Percentiles rank a stretch among this genome's conserved stretches.
These are phyloP conservation scores for Penicillium occitanis DNA, from an alignment of 2,329 filamentous ascomycete species.

Conservation along the genomic window DNA sequence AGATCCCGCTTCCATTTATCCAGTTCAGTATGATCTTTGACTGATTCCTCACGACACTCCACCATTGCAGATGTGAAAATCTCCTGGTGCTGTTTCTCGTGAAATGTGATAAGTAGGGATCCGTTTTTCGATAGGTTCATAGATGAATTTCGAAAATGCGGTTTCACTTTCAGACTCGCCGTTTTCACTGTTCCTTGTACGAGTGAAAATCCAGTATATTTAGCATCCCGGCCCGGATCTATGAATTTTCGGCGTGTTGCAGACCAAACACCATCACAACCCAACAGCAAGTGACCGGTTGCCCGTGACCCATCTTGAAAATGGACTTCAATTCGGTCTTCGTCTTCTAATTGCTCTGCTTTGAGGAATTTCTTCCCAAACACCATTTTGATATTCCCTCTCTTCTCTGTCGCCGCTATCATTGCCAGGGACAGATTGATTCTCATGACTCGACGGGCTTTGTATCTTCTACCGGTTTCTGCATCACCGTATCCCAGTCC, in stretches of 20 bases:
- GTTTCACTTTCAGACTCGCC: slow-evolving; percentile 26
- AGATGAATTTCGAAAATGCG: slow-evolving; percentile 41
- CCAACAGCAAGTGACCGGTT: slow-evolving; percentile 39
- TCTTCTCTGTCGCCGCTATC: slow-evolving; percentile 40
- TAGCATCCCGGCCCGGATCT: slow-evolving; percentile 36
- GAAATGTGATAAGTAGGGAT: slow-evolving; percentile 42
- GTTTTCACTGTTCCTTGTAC: slow-evolving; percentile 37
- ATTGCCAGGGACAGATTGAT: slow-evolving; percentile 44
- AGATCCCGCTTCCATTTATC: slow-evolving; percentile 33
- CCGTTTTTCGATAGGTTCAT: slow-evolving; percentile 43
- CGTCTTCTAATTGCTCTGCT: slow-evolving; percentile 26
- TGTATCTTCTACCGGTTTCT: slow-evolving; percentile 31
- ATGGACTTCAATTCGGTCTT: slow-evolving; percentile 13
- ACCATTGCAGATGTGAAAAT: slow-evolving; percentile 45
- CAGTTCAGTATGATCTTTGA: slow-evolving; percentile 27
- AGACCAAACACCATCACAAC: slow-evolving; percentile 46
- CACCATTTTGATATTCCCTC: slow-evolving; percentile 38
- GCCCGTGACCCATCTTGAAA: slow-evolving; percentile 41
- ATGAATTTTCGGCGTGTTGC: slow-evolving; percentile 38
- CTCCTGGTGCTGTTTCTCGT: slow-evolving; percentile 35
- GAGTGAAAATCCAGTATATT: slow-evolving; percentile 45
- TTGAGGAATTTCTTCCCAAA: slow-evolving; percentile 44
- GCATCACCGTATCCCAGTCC: slow-evolving; percentile 36
- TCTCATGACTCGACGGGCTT: slow-evolving; percentile 44
- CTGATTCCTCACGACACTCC: slow-evolving; percentile 34